These are phyloP conservation scores for Fraxinus ornus DNA, from an alignment of 305 asterid genomes.

Conservation along the genomic window DNA sequence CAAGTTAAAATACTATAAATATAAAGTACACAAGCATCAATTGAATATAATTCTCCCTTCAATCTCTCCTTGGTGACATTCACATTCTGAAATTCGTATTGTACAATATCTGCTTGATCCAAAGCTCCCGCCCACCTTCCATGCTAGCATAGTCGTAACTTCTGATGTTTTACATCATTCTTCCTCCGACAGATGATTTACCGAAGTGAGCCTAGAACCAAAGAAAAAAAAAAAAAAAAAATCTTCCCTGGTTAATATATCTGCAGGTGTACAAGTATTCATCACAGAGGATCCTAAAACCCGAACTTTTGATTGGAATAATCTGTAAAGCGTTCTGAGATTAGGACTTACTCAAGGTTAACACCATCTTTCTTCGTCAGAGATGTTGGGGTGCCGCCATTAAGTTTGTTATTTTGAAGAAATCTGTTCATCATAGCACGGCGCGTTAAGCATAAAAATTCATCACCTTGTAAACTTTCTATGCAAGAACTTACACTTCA, in stretches of 20 bases:
- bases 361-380: constrained; percentile 39
- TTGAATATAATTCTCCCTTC: constrained; percentile 14
- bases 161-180: constrained; percentile 1
- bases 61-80: constrained; percentile 2
- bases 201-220: constrained; percentile 34
- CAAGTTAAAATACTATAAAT: neutral
- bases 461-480: neutral
- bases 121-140: neutral
- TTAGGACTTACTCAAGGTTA: constrained; percentile 41
- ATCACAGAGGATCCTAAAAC: neutral
- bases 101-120: neutral
- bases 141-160: neutral
- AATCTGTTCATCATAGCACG: constrained; percentile 36
- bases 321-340: neutral
- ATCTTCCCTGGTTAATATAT: neutral
- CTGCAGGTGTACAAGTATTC: neutral
- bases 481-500: constrained; percentile 60
- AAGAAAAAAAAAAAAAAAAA: neutral
- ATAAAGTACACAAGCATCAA: neutral
- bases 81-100: neutral
- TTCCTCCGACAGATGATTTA: constrained; percentile 13
- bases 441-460: neutral
- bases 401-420: constrained; percentile 65
- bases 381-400: constrained; percentile 41
- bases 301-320: neutral